Base-by-base conservation (phyloP, 1,284 basidiomycete species). In the Cryptococcus sp. region DNA sequence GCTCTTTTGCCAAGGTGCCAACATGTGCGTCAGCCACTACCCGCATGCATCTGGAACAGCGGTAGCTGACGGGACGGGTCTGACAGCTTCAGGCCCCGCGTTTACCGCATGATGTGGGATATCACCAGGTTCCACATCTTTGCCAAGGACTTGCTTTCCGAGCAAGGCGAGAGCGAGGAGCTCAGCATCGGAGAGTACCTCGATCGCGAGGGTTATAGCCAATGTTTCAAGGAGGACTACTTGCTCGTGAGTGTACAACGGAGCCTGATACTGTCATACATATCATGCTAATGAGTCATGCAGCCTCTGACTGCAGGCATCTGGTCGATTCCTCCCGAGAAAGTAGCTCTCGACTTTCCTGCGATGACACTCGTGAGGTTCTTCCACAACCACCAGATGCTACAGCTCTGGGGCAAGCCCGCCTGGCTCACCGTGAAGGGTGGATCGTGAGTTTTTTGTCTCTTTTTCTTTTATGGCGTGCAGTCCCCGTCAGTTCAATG, bases 281-380 rank as follows among this genome's bases (percentile, higher is more conserved):
- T 1, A 18, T 21, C 8, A 21, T 20, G 40, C 40, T 42, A 12
- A 42, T 12, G 20, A 4, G 24, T 21, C 11, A 2, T 4, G 50
- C 58, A 88, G 87, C 87, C 87, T 0, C 86, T 89, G 85, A 87
- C 85, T 15, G 86, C 87, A 1, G 85, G 85, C 3, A 86, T 90
- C 51, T 91, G 87, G 88, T 87, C 84, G 50, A 88, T 86, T 0
- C 85, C 87, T 0, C 85, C 88, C 7, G 84, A 86, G 62, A 83
- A 83, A 59, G 87, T 86, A 57, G 79, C 84, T 4, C 72, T 84
- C 45, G 84, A 86, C 57, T 88, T 90, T 67, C 87, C 87, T 3
- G 86, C 84, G 0, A 78, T 80, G 23, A 88, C 87, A 0, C 73
- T 89, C 67, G 83, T 88, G 43, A 82, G 84, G 61, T 89, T 89